phyloP scores from a whole-genome alignment of 371 early-diverging fungal species.

The Rhizopus delemar region DNA sequence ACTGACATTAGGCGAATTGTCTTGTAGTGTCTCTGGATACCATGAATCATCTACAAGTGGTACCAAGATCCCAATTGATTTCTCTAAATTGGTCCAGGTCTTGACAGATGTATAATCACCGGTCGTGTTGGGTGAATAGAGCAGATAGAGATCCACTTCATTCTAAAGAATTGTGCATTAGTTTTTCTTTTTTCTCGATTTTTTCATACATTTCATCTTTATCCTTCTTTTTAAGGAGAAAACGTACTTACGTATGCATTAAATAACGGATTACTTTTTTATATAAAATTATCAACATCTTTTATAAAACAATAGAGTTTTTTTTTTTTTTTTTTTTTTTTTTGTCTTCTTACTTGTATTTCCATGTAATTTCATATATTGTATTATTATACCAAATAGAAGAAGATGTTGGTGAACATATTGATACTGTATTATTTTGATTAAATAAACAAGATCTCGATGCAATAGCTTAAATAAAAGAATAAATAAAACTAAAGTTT shows the following conservation, averaged over 20 bases:
- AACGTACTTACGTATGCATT: slow-evolving; percentile 22
- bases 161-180: slow-evolving; percentile 10
- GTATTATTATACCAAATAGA: slow-evolving; percentile 44
- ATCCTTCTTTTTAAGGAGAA: too few relatives aligned
- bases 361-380: slow-evolving; percentile 47
- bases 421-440: slow-evolving; percentile 31
- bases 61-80: slow-evolving; percentile 29
- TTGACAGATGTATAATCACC: slow-evolving; percentile 25
- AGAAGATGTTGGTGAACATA: slow-evolving; percentile 33
- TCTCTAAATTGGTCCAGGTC: slow-evolving; percentile 25
- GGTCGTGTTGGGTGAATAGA: slow-evolving; percentile 15
- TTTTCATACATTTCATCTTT: too few relatives aligned
- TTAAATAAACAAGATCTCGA: slow-evolving; percentile 32
- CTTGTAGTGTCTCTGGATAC: slow-evolving; percentile 28
- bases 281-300: not conserved
- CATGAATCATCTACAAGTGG: slow-evolving; percentile 37
- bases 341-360: slow-evolving; percentile 37
- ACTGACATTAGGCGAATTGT: slow-evolving; percentile 28
- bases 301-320: too few relatives aligned
- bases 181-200: too few relatives aligned
- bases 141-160: slow-evolving; percentile 32
- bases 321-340: not conserved
- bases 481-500: not conserved
- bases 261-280: slow-evolving; percentile 29
- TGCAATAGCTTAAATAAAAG: slow-evolving; percentile 28